phyloP scores from a whole-genome alignment of 371 early-diverging fungal genomes.

The Mortierella sp. region DNA sequence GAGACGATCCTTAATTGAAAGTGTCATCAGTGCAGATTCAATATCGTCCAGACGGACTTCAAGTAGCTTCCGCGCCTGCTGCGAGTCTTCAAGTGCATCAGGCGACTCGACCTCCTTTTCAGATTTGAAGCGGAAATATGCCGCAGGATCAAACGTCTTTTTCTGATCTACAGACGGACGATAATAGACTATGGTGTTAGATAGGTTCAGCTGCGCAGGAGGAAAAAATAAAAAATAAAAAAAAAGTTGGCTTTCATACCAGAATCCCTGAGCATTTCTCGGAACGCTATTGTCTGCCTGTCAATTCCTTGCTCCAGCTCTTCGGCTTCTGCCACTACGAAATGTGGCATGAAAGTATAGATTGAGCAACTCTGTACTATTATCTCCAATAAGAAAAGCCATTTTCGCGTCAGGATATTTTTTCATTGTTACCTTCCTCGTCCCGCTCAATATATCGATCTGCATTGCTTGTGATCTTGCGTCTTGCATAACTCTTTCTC shows the following conservation, averaged over 20 bases:
- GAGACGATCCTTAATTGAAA: slow-evolving; percentile 43
- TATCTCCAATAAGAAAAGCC: neutral
- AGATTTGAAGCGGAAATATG: slow-evolving; percentile 52
- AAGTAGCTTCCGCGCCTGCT: slow-evolving; percentile 38
- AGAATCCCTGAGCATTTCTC: slow-evolving; percentile 37
- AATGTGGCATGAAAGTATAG: neutral
- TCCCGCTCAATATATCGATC: slow-evolving; percentile 44
- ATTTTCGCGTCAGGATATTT: neutral
- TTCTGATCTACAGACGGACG: slow-evolving; percentile 42
- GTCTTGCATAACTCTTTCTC: slow-evolving; percentile 42
- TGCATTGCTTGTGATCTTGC: slow-evolving; percentile 46
- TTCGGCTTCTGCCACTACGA: slow-evolving; percentile 40
- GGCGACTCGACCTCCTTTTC: slow-evolving; percentile 46
- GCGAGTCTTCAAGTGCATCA: slow-evolving; percentile 34
- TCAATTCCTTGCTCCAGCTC: slow-evolving; percentile 52
- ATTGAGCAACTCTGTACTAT: neutral
- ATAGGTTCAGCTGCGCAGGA: no score
- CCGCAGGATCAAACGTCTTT: slow-evolving; percentile 49
- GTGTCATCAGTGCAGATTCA: slow-evolving; percentile 37
- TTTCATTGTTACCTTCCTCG: slow-evolving; percentile 27
- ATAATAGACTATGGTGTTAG: no score
- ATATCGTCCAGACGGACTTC: slow-evolving; percentile 41
- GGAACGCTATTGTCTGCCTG: slow-evolving; percentile 45
- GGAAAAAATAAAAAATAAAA: no score
- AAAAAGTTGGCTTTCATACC: no score